Evolutionary conservation across 1,284 basidiomycete genomes (phyloP).

Genomic region (Puccinia triticina): DNA sequence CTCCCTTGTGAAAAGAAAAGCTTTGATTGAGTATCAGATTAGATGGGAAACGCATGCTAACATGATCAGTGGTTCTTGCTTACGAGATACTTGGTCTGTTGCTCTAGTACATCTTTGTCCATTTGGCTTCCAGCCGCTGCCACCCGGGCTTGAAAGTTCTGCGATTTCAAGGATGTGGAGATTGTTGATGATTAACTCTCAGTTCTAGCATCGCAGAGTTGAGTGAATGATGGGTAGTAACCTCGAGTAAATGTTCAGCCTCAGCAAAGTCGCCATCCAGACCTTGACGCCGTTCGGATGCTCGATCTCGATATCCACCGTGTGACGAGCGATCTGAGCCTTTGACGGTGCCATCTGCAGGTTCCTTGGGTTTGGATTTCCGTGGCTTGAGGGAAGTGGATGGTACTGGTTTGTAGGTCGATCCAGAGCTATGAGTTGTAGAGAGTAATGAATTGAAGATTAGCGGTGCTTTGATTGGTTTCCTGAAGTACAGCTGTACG

Average conservation of each 20-base stretch:
- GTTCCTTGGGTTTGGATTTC: constrained; percentile 39
- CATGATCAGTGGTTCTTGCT: background rate
- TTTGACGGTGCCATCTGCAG: constrained; percentile 11
- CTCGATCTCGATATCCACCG: constrained; percentile 49
- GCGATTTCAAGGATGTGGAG: background rate
- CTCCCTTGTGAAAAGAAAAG: constrained; percentile 29
- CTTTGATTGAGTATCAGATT: constrained; percentile 21
- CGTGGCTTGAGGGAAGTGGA: constrained; percentile 42
- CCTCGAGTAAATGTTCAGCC: constrained; percentile 50
- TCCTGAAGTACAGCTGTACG: background rate
- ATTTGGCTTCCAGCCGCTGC: constrained; percentile 47
- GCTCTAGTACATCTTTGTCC: constrained; percentile 48
- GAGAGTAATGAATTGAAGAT: background rate
- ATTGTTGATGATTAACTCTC: background rate
- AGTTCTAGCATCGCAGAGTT: background rate
- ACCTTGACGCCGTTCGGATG: constrained; percentile 46
- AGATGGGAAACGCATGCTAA: background rate
- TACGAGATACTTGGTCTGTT: constrained; percentile 52
- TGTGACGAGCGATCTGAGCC: background rate
- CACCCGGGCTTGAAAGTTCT: constrained; percentile 52
- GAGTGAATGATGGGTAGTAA: background rate
- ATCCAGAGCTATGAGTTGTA: constrained; percentile 1
- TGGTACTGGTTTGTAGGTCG: constrained; percentile 17
- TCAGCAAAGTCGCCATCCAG: constrained; percentile 51
- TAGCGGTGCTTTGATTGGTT: background rate